A percentile compares a stretch with the other conserved stretches of the same genome.
Conservation (phyloP, 2,329 filamentous ascomycete species). For the Calonectria honghensis region DNA sequence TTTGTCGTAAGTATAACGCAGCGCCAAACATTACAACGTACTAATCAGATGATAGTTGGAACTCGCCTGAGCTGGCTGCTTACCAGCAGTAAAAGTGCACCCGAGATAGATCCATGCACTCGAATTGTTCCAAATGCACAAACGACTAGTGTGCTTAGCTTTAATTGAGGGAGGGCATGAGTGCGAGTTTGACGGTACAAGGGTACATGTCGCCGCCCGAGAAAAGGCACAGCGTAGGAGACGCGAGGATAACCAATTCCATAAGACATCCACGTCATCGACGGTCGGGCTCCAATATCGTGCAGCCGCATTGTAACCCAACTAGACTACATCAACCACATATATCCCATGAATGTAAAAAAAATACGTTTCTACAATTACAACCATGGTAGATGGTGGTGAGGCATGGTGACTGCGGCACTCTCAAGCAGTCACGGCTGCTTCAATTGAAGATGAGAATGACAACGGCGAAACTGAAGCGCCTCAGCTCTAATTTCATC, state of each 20-base stretch:
- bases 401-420: too few relatives aligned
- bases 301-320: neutral
- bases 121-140: neutral
- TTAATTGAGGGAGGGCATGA: neutral
- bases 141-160: neutral
- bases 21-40: neutral
- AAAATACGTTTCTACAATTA: neutral
- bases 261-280: neutral
- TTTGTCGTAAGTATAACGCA: slow-evolving; percentile 4
- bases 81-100: neutral
- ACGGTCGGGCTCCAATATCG: neutral
- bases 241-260: neutral
- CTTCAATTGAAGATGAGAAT: too few relatives aligned
- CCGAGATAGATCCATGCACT: neutral
- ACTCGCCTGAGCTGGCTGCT: neutral
- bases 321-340: neutral
- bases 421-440: too few relatives aligned
- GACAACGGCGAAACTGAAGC: too few relatives aligned
- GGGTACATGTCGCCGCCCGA: neutral
- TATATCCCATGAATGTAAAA: neutral
- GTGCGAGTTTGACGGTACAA: neutral
- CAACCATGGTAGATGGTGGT: neutral
- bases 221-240: neutral
- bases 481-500: too few relatives aligned
- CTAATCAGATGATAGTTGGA: neutral